Percentiles rank a stretch among this genome's conserved stretches.
Conservation (phyloP, 495 filamentous ascomycete species). For the Trichodelitschia bisporula region DNA sequence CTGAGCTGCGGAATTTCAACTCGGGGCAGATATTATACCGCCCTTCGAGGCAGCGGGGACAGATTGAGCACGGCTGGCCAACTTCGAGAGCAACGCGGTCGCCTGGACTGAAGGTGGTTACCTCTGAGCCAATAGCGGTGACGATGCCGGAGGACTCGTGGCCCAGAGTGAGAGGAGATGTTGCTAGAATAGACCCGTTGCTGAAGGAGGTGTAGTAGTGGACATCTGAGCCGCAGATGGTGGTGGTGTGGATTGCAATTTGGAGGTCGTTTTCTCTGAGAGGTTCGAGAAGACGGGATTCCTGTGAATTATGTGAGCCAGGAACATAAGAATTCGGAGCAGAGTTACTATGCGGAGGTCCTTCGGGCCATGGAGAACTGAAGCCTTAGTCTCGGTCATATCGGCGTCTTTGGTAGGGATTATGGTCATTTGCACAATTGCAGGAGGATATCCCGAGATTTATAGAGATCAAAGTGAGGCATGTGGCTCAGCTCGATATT, state of each 20-base stretch:
- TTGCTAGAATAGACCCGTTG: constrained; percentile 39
- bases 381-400: constrained; percentile 12
- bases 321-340: not conserved
- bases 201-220: constrained; percentile 44
- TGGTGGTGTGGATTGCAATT: constrained; percentile 30
- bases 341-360: constrained; percentile 16
- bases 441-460: too few relatives aligned
- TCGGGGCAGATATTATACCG: constrained; percentile 71
- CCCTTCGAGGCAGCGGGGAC: constrained; percentile 36
- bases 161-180: constrained; percentile 35
- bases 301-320: constrained; percentile 15
- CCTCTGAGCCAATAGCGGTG: constrained; percentile 24
- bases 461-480: too few relatives aligned
- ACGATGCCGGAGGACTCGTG: constrained; percentile 36
- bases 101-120: constrained; percentile 23
- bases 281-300: constrained; percentile 20
- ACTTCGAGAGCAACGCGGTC: constrained; percentile 68
- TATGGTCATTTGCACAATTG: constrained; percentile 1
- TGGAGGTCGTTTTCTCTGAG: constrained; percentile 27
- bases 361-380: constrained; percentile 18
- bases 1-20: constrained; percentile 57
- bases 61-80: constrained; percentile 52
- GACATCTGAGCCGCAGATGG: constrained; percentile 43
- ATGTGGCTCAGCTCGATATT: too few relatives aligned
- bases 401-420: not conserved